A percentile compares a stretch with the other conserved stretches of the same genome.
Conservation (phyloP, 192 early-diverging fungal species). For the Globomyces pollinis-pini region DNA sequence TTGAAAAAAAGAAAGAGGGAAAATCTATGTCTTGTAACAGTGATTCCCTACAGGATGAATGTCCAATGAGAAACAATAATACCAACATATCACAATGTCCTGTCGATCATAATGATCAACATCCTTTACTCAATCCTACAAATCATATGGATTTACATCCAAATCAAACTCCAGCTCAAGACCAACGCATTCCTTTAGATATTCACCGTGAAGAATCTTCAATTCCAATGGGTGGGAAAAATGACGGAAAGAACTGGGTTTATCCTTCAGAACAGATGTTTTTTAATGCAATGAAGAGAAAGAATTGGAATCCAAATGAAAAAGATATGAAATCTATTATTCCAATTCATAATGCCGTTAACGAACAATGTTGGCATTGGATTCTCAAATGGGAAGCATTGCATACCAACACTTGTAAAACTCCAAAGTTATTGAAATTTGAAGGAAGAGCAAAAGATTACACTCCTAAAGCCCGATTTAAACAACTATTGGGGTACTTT, state of each 20-base stretch:
- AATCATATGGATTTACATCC: slow-evolving; percentile 39
- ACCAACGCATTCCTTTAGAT: slow-evolving; percentile 30
- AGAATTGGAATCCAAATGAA: slow-evolving; percentile 76
- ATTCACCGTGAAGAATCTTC: slow-evolving; percentile 63
- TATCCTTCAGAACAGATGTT: slow-evolving; percentile 91
- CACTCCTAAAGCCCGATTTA: slow-evolving; percentile 62
- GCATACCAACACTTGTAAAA: slow-evolving; percentile 21
- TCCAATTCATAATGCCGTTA: slow-evolving; percentile 91
- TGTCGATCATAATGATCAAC: too few species aligned
- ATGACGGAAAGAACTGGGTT: slow-evolving; percentile 62
- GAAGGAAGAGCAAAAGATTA: slow-evolving; percentile 65
- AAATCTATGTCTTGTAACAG: too few species aligned
- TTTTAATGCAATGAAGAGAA: slow-evolving; percentile 91
- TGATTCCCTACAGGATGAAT: too few species aligned
- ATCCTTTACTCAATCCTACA: too few species aligned
- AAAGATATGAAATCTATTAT: slow-evolving; percentile 82
- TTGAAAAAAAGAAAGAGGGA: too few species aligned
- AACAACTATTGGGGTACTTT: slow-evolving; percentile 60
- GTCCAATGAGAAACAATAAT: too few species aligned
- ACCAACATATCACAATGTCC: too few species aligned
- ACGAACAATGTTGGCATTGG: slow-evolving; percentile 81
- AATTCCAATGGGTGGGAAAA: slow-evolving; percentile 62
- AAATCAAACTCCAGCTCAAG: slow-evolving; percentile 18
- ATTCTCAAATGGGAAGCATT: slow-evolving; percentile 74
- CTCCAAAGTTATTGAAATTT: slow-evolving; percentile 62